Conservation (phyloP, 768 basidiomycete genomes). For the Kwoniella heveanensis region DNA sequence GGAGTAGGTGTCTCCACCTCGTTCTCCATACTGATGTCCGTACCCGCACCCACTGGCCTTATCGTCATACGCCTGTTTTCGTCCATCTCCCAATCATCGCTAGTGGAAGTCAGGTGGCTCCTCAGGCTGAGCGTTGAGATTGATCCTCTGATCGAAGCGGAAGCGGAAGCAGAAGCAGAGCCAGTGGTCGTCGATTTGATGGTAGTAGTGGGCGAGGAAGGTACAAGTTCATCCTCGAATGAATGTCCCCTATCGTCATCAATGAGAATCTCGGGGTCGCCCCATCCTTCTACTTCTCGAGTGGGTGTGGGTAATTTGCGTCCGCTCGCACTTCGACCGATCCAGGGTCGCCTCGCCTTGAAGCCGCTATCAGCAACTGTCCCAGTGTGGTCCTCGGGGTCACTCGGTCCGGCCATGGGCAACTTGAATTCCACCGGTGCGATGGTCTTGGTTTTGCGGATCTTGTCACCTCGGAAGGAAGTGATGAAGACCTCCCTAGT, state of each 20-base stretch:
- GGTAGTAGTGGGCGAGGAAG: background rate
- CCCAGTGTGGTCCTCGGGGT: background rate
- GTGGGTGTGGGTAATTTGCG: background rate
- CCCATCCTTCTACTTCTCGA: constrained; percentile 19
- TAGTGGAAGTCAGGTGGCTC: background rate
- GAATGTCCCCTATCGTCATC: constrained; percentile 8
- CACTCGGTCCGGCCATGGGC: background rate
- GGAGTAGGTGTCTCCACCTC: background rate
- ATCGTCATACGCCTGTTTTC: background rate
- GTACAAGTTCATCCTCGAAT: background rate
- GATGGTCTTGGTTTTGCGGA: background rate
- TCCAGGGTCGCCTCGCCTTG: too few species aligned
- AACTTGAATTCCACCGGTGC: background rate
- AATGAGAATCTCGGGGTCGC: constrained; percentile 25
- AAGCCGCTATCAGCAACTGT: too few species aligned
- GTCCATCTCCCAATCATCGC: background rate
- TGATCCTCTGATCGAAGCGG: constrained; percentile 1
- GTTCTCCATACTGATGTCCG: background rate
- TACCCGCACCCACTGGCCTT: background rate
- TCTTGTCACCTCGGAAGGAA: constrained; percentile 7
- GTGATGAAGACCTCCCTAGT: constrained; percentile 5
- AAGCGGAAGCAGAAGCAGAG: background rate
- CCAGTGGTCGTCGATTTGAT: too few species aligned
- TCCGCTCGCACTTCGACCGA: background rate
- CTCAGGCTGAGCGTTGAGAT: constrained; percentile 6